A percentile compares a stretch with the other conserved stretches of the same genome.
These are phyloP conservation scores for Kregervanrija delftensis DNA, from an alignment of 805 yeast genomes.

Conservation along the genomic window DNA sequence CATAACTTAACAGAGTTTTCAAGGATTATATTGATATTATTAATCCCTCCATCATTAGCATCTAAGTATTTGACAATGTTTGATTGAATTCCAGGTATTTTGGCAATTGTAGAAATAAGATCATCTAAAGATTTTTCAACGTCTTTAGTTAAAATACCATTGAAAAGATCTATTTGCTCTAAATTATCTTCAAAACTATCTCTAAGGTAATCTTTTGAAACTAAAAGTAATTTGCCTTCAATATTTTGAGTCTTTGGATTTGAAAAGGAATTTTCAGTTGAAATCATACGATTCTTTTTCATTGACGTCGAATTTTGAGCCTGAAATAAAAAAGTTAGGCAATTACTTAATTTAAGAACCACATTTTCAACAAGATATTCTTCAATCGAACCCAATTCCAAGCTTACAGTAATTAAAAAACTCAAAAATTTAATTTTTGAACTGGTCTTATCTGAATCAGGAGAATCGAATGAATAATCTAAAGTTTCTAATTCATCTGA, in stretches of 20 bases:
- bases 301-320: conserved; percentile 5
- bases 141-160: conserved; percentile 16
- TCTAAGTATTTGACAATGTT: neutral
- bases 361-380: conserved; percentile 6
- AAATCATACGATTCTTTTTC: conserved; percentile 1
- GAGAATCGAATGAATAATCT: conserved; percentile 17
- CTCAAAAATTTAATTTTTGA: conserved; percentile 8
- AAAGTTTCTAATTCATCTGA: conserved; percentile 12
- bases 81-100: neutral
- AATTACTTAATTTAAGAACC: conserved; percentile 9
- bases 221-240: conserved; percentile 16
- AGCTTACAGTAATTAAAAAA: conserved; percentile 8
- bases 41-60: neutral
- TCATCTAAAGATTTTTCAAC: conserved; percentile 11
- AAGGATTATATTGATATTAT: conserved; percentile 9
- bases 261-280: neutral
- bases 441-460: conserved; percentile 20
- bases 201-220: conserved; percentile 14
- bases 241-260: conserved; percentile 4
- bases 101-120: conserved; percentile 9
- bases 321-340: conserved; percentile 10
- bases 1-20: conserved; percentile 29
- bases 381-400: conserved; percentile 4
- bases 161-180: conserved; percentile 10
- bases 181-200: conserved; percentile 7